These are phyloP conservation scores for Tricholoma furcatifolium DNA, from an alignment of 768 basidiomycete species.

Conservation along the genomic window DNA sequence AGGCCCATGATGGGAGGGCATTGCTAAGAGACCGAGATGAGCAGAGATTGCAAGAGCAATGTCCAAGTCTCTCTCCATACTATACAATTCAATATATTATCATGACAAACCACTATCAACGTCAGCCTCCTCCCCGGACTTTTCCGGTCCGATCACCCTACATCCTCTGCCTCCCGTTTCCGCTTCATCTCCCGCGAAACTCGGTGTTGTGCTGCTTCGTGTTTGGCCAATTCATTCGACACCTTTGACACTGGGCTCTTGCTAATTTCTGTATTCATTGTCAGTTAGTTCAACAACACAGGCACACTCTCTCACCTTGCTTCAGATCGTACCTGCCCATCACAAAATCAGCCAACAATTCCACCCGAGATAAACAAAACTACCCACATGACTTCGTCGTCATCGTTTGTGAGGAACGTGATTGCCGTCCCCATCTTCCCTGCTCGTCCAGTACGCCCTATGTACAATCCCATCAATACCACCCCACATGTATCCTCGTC, in stretches of 20 bases:
- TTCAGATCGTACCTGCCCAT: constrained; percentile 85
- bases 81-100: background rate
- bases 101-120: constrained; percentile 11
- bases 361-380: constrained; percentile 10
- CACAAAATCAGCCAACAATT: constrained; percentile 5
- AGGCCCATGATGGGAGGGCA: constrained; percentile 54
- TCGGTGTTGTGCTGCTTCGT: constrained; percentile 89
- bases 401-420: constrained; percentile 94
- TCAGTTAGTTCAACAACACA: constrained; percentile 1
- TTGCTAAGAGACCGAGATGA: constrained; percentile 19
- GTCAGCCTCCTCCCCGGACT: constrained; percentile 5
- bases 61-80: background rate
- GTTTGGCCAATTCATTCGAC: constrained; percentile 82
- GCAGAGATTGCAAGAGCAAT: background rate
- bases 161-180: constrained; percentile 82
- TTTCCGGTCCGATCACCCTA: constrained; percentile 34
- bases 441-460: constrained; percentile 96
- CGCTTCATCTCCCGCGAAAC: constrained; percentile 95
- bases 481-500: background rate
- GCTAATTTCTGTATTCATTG: constrained; percentile 65
- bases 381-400: constrained; percentile 94
- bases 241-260: constrained; percentile 95
- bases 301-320: constrained; percentile 58
- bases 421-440: constrained; percentile 93
- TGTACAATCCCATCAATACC: constrained; percentile 13